Evolutionary conservation across 345 rosid genomes (phyloP).

Genomic region (Lepidium sativum): DNA sequence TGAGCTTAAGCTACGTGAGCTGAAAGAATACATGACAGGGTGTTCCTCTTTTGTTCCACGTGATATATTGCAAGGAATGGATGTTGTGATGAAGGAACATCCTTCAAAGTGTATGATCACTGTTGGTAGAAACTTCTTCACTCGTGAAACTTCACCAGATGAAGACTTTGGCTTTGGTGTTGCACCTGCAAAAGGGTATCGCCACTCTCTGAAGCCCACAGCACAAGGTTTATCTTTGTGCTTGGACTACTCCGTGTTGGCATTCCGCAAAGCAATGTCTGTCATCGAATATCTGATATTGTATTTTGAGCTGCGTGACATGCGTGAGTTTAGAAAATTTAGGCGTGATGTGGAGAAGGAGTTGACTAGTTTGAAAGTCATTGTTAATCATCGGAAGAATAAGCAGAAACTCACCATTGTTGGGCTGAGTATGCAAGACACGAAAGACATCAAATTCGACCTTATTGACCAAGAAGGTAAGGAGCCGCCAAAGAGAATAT

Average conservation of each 20-base stretch:
- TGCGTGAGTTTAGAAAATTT: constrained; percentile 17
- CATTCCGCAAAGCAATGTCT: constrained; percentile 54
- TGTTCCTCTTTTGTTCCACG: constrained; percentile 36
- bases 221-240: constrained; percentile 61
- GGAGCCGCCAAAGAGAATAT: constrained; percentile 18
- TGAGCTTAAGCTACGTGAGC: constrained; percentile 44
- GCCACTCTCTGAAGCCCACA: constrained; percentile 69
- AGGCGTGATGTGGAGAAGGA: constrained; percentile 36
- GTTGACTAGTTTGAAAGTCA: constrained; percentile 48
- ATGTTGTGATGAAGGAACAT: constrained; percentile 90
- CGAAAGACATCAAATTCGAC: constrained; percentile 33
- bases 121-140: constrained; percentile 54
- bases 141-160: not conserved
- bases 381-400: constrained; percentile 52
- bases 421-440: constrained; percentile 40
- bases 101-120: constrained; percentile 53
- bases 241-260: constrained; percentile 65
- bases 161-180: constrained; percentile 61
- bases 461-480: constrained; percentile 39
- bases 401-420: constrained; percentile 49
- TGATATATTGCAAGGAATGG: constrained; percentile 80
- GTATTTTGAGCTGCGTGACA: constrained; percentile 31
- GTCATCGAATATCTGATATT: constrained; percentile 47
- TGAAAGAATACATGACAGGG: constrained; percentile 54
- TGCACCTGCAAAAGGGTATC: constrained; percentile 58